Evolutionary conservation across 345 rosid genomes (phyloP).

Genomic region (Brassica cretica): DNA sequence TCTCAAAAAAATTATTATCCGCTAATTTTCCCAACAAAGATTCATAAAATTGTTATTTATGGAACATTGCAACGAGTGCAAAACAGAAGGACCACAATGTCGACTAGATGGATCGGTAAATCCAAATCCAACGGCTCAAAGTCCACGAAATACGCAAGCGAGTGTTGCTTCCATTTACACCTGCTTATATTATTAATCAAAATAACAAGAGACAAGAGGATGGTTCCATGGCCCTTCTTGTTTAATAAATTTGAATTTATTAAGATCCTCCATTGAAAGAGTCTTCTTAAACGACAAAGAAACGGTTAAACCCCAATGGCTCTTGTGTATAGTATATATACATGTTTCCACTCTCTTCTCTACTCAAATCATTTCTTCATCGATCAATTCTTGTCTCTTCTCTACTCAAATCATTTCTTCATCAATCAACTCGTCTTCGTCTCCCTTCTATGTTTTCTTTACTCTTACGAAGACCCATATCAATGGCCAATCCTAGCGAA

Average conservation of each 20-base stretch:
- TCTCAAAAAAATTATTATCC: too few species aligned
- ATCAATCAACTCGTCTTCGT: background rate
- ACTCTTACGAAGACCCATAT: background rate
- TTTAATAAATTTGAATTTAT: background rate
- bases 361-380: slow-evolving; percentile 27
- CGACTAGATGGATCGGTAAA: background rate
- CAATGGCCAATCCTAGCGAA: slow-evolving; percentile 46
- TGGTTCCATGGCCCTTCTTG: slow-evolving; percentile 22
- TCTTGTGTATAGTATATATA: slow-evolving; percentile 5
- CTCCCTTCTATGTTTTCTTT: background rate
- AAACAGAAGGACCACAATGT: background rate
- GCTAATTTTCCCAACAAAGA: too few species aligned
- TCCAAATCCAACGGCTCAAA: slow-evolving; percentile 30
- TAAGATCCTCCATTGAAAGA: slow-evolving; percentile 23
- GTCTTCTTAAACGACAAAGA: slow-evolving; percentile 23
- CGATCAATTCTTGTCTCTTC: background rate
- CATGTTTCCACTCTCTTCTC: slow-evolving; percentile 35
- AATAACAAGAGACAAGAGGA: background rate
- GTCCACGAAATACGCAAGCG: slow-evolving; percentile 30
- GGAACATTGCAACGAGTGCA: background rate
- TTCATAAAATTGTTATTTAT: background rate
- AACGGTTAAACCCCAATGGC: background rate
- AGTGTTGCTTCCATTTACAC: slow-evolving; percentile 23
- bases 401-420: slow-evolving; percentile 29
- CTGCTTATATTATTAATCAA: background rate